phyloP scores from a whole-genome alignment of 2,329 filamentous ascomycete genomes.

The Phyllosticta capitalensis region DNA sequence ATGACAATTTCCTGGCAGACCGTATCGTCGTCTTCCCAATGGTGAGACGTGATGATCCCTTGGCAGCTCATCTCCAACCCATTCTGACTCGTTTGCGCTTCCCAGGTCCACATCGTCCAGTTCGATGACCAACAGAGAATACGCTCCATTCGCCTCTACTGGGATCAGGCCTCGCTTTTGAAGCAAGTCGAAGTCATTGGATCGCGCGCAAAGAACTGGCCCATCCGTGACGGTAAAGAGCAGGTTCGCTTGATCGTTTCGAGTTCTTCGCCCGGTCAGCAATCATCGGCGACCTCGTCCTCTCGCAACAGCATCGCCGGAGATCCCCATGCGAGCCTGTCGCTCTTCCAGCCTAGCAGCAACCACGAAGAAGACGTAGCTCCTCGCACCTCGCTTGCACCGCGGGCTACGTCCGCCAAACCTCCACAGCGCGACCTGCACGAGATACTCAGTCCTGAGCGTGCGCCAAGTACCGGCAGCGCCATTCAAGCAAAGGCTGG shows the following conservation, averaged over 20 bases:
- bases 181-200: slow-evolving; percentile 94
- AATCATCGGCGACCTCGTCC: slow-evolving; percentile 37
- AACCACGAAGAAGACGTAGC: slow-evolving; percentile 48
- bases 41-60: slow-evolving; percentile 44
- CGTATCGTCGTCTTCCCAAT: slow-evolving; percentile 69
- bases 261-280: slow-evolving; percentile 26
- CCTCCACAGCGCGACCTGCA: slow-evolving; percentile 56
- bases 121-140: slow-evolving; percentile 75
- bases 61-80: not conserved
- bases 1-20: slow-evolving; percentile 90
- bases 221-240: slow-evolving; percentile 77
- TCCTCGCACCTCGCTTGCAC: not conserved
- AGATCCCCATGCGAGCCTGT: slow-evolving; percentile 55
- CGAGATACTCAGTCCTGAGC: slow-evolving; percentile 57
- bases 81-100: not conserved
- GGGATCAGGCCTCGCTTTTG: slow-evolving; percentile 89
- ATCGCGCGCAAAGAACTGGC: slow-evolving; percentile 84
- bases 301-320: slow-evolving; percentile 24
- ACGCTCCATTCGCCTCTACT: slow-evolving; percentile 75
- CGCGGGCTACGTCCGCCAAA: slow-evolving; percentile 52
- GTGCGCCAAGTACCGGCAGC: slow-evolving; percentile 21
- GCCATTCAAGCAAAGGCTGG: slow-evolving; percentile 37
- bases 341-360: slow-evolving; percentile 59
- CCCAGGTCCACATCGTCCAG: slow-evolving; percentile 64
- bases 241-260: slow-evolving; percentile 67